Evolutionary conservation across 176 grass and related monocot species (phyloP).

Genomic region (Triticum dicoccoides): DNA sequence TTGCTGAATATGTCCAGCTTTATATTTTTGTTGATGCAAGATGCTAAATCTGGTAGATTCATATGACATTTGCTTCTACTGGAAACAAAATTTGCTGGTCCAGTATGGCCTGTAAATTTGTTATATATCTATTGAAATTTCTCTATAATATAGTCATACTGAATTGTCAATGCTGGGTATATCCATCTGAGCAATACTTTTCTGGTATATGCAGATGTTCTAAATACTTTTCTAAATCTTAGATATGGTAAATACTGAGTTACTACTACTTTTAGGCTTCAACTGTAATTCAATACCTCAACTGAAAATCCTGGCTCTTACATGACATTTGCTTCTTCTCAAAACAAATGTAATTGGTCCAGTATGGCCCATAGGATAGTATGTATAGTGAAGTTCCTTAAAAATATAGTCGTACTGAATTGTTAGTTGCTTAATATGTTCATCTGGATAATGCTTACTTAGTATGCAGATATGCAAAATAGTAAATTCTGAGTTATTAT

Average conservation of each 20-base stretch:
- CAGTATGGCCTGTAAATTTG: background rate
- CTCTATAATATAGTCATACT: background rate
- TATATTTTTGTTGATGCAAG: background rate
- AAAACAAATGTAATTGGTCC: background rate
- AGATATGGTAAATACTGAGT: background rate
- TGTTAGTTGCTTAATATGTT: background rate
- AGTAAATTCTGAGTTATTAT: background rate
- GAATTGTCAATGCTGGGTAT: background rate
- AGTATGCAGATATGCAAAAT: background rate
- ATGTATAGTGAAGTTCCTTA: background rate
- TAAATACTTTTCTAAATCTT: background rate
- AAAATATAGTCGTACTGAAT: background rate
- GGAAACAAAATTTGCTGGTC: background rate
- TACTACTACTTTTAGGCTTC: background rate
- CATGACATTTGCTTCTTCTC: background rate
- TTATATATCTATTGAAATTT: background rate
- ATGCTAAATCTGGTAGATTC: background rate
- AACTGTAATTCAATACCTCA: background rate
- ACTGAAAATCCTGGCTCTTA: background rate
- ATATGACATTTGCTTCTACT: conserved; percentile 5
- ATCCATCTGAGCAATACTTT: background rate
- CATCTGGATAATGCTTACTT: background rate
- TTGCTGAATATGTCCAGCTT: background rate
- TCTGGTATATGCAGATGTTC: background rate
- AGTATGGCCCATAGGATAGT: background rate